phyloP scores from a whole-genome alignment of 805 yeast genomes.

The Yamadazyma phyllophila region DNA sequence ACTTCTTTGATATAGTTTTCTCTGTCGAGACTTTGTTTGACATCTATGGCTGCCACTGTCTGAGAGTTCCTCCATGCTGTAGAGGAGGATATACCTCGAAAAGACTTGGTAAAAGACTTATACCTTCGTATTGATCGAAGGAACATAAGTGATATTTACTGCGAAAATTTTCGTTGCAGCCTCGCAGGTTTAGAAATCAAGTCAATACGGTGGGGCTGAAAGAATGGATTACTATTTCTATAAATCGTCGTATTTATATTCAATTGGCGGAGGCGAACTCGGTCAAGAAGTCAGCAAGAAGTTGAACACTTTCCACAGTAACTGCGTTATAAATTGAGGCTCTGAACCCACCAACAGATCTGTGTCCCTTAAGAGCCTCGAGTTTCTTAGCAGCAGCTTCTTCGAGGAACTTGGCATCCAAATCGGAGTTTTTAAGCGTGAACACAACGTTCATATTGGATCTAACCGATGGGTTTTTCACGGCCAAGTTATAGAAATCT shows the following conservation, averaged over 20 bases:
- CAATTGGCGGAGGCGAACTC: slow-evolving; percentile 52
- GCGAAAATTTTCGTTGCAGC: slow-evolving; percentile 6
- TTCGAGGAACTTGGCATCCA: slow-evolving; percentile 68
- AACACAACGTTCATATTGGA: slow-evolving; percentile 94
- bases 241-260: background rate
- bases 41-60: background rate
- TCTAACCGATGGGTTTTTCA: slow-evolving; percentile 54
- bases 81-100: background rate
- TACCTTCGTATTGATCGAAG: background rate
- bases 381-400: slow-evolving; percentile 61
- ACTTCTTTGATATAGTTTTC: slow-evolving; percentile 31
- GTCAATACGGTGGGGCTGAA: background rate
- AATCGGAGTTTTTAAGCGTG: slow-evolving; percentile 60
- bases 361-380: slow-evolving; percentile 88
- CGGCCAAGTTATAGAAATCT: slow-evolving; percentile 64
- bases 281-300: slow-evolving; percentile 54
- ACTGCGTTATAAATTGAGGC: slow-evolving; percentile 92
- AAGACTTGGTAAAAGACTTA: background rate
- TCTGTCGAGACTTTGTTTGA: slow-evolving; percentile 19
- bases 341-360: slow-evolving; percentile 97
- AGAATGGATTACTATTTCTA: background rate
- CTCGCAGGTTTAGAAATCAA: no score
- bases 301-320: slow-evolving; percentile 53
- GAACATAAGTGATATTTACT: background rate
- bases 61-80: background rate